phyloP scores from a whole-genome alignment of 495 filamentous ascomycete species.

The Xylaria castorea region DNA sequence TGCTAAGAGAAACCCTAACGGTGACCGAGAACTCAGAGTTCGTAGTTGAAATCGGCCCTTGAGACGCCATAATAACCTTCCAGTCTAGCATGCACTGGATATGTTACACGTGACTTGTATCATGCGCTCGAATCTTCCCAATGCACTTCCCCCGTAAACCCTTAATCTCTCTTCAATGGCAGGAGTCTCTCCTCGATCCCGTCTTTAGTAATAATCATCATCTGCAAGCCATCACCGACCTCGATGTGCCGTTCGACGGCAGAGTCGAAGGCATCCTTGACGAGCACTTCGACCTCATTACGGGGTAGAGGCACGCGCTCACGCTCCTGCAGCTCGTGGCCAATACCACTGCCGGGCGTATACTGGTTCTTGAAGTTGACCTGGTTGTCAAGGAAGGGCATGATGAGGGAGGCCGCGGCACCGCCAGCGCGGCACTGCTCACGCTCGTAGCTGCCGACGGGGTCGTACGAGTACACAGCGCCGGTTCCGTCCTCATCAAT shows the following conservation, averaged over 20 bases:
- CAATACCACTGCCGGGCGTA: slow-evolving; percentile 83
- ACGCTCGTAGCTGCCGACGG: slow-evolving; percentile 93
- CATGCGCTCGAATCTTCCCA: slow-evolving; percentile 15
- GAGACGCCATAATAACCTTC: neutral
- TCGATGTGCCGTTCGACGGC: slow-evolving; percentile 98
- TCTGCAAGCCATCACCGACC: slow-evolving; percentile 95
- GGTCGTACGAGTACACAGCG: slow-evolving; percentile 95
- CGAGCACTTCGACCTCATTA: slow-evolving; percentile 79
- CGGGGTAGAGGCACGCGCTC: slow-evolving; percentile 69
- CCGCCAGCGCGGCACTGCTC: slow-evolving; percentile 95
- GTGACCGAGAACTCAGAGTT: neutral
- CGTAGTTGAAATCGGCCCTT: neutral
- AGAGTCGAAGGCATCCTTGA: slow-evolving; percentile 96
- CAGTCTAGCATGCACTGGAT: slow-evolving; percentile 30
- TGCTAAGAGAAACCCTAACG: neutral
- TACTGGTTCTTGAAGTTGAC: slow-evolving; percentile 99
- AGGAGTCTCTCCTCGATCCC: slow-evolving; percentile 86
- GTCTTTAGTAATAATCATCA: slow-evolving; percentile 86
- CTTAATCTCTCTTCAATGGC: slow-evolving; percentile 87
- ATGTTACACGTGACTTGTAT: slow-evolving; percentile 34
- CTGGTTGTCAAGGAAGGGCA: slow-evolving; percentile 99
- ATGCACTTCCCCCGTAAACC: neutral
- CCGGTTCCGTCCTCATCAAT: slow-evolving; percentile 95
- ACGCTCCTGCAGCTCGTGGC: slow-evolving; percentile 77
- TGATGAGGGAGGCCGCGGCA: slow-evolving; percentile 95